Conservation (phyloP, 805 yeast genomes). For the Saccharomyces paradoxus region DNA sequence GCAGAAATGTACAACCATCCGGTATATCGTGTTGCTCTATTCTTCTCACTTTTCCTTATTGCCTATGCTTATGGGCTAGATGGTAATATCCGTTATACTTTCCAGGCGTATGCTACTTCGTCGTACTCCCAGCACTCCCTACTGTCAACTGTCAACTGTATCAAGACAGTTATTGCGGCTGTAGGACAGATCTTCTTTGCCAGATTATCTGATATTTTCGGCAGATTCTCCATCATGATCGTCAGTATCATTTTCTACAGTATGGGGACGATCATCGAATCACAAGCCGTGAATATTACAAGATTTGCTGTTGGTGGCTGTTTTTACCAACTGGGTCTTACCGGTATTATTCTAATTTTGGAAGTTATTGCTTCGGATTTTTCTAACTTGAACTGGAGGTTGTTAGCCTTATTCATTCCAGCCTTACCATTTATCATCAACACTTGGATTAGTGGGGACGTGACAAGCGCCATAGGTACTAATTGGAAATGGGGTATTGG, state of each 20-base stretch:
- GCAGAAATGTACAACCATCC: conserved; percentile 42
- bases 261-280: conserved; percentile 48
- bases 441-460: conserved; percentile 61
- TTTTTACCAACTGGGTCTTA: conserved; percentile 41
- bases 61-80: conserved; percentile 57
- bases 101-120: conserved; percentile 43
- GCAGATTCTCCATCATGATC: conserved; percentile 41
- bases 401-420: conserved; percentile 50
- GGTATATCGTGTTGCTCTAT: conserved; percentile 35
- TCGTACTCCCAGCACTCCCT: conserved; percentile 43
- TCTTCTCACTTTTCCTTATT: conserved; percentile 43
- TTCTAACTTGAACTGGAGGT: conserved; percentile 58
- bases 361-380: conserved; percentile 54
- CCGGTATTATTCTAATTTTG: conserved; percentile 47
- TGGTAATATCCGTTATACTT: conserved; percentile 37
- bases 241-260: conserved; percentile 41
- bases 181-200: conserved; percentile 52
- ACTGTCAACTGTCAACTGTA: conserved; percentile 44
- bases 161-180: conserved; percentile 49
- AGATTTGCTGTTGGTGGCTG: conserved; percentile 51
- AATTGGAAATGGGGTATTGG: conserved; percentile 50
- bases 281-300: conserved; percentile 43
- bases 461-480: conserved; percentile 32
- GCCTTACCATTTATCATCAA: conserved; percentile 62
- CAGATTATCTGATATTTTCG: conserved; percentile 48